These are phyloP conservation scores for Thraustochytrium striatum DNA, from an alignment of 352 stramenopile genomes.

Conservation along the genomic window DNA sequence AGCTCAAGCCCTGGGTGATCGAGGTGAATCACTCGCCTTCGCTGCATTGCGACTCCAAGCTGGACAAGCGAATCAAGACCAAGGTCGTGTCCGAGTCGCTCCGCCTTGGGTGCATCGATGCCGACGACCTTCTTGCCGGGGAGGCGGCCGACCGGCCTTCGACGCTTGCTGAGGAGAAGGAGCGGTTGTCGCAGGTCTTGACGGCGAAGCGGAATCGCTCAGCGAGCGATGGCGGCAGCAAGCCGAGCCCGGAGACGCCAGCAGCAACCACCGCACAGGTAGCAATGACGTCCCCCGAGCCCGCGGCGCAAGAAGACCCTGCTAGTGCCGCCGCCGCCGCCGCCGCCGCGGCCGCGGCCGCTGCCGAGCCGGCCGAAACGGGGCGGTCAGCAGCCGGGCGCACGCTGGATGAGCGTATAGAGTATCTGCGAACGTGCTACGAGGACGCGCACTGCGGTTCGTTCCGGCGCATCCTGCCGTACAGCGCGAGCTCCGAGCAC, in stretches of 20 bases:
- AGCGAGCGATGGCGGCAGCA: too few species aligned
- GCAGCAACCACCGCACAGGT: not conserved
- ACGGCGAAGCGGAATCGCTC: not conserved
- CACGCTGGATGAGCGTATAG: too few species aligned
- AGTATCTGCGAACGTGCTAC: slow-evolving; percentile 9
- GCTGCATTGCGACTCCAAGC: slow-evolving; percentile 67
- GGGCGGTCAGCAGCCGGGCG: too few species aligned
- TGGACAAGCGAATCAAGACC: slow-evolving; percentile 69
- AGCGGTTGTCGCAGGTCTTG: not conserved
- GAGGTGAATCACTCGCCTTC: slow-evolving; percentile 93
- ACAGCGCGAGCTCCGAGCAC: not conserved
- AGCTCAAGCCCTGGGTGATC: slow-evolving; percentile 89
- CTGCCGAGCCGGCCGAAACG: too few species aligned
- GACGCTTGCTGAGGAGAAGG: not conserved
- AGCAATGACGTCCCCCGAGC: not conserved
- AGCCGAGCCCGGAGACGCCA: not conserved
- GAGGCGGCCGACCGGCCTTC: not conserved
- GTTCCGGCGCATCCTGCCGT: slow-evolving; percentile 26
- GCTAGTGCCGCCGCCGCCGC: too few species aligned
- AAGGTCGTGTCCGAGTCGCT: slow-evolving; percentile 28
- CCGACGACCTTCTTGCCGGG: slow-evolving; percentile 15
- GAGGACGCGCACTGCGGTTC: slow-evolving; percentile 29
- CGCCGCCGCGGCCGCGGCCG: too few species aligned
- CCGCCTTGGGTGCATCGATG: slow-evolving; percentile 14
- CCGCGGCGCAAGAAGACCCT: too few species aligned